Base-by-base conservation (phyloP, 2,329 filamentous ascomycete genomes). In the Calonectria ilicicola region DNA sequence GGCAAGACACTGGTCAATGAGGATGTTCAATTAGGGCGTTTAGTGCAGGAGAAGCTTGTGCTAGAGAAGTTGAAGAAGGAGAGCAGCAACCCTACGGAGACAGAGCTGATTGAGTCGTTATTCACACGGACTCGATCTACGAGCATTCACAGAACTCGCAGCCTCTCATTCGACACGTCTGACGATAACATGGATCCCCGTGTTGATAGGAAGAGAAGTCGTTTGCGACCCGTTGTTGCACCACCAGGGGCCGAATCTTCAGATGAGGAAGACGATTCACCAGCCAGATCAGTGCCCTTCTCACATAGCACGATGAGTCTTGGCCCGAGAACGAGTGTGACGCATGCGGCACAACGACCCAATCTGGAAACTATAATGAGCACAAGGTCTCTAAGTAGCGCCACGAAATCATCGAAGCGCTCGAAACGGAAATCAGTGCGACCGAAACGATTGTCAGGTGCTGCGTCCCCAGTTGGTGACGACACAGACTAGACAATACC, bases 341-440 rank as follows among this genome's bases (percentile, higher is more conserved):
- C 79, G 10, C 84, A 84, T 70, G 84, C 82, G 42, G 84, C 83
- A 0, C 84, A 84, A 73, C 82, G 85, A 56, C 86, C 87, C 5
- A 86, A 84, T 76, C 81, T 89, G 42, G 84, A 86, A 70, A 89
- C 87, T 12, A 89, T 89, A 21, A 72, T 82, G 63, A 87, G 87
- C 80, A 85, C 84, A 21, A 83, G 85, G 46, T 80, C 81, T 27
- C 75, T 75, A 42, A 74, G 77, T 35, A 79, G 77, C 70, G 81
- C 77, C 51, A 79, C 79, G 26, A 76, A 79, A 60, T 73, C 78
- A 60, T 81, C 80, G 19, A 82, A 79, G 47, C 78, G 80, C 40
- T 77, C 78, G 19, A 81, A 79, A 68, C 80, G 78, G 66, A 80
- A 74, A 68, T 80, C 83, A 10, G 75, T 76, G 7, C 82, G 80